Percentiles rank a stretch among this genome's conserved stretches.
Evolutionary conservation across 2,329 filamentous ascomycete genomes (phyloP).

Genomic region (Penicillium sp.): DNA sequence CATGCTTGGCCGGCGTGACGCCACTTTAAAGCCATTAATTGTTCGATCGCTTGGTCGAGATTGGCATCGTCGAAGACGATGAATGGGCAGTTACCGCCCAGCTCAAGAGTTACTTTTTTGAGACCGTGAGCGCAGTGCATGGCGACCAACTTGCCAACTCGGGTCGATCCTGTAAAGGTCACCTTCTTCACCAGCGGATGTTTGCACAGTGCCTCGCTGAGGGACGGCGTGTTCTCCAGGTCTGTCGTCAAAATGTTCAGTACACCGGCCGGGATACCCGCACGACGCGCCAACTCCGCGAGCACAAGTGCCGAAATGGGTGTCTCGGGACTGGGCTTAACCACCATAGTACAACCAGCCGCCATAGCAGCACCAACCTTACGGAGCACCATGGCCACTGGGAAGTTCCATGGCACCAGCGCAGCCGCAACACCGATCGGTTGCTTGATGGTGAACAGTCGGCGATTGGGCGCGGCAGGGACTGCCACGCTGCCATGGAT

Average conservation of each 20-base stretch:
- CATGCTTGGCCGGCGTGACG: conserved; percentile 46
- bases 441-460: conserved; percentile 72
- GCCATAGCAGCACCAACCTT: conserved; percentile 68
- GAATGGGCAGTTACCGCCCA: conserved; percentile 65
- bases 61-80: conserved; percentile 64
- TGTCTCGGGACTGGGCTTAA: conserved; percentile 69
- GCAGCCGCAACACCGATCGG: conserved; percentile 67
- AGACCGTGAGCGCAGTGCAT: conserved; percentile 58
- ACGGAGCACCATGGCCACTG: conserved; percentile 64
- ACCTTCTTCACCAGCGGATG: conserved; percentile 61
- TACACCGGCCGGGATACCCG: conserved; percentile 59
- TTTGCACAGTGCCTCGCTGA: conserved; percentile 51
- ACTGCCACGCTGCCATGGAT: conserved; percentile 62
- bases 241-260: conserved; percentile 60
- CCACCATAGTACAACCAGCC: conserved; percentile 71
- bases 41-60: conserved; percentile 48
- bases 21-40: conserved; percentile 44
- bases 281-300: conserved; percentile 52
- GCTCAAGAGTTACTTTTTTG: conserved; percentile 64
- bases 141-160: conserved; percentile 62
- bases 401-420: conserved; percentile 72
- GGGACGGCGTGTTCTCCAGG: conserved; percentile 38
- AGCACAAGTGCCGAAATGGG: conserved; percentile 57
- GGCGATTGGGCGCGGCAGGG: conserved; percentile 60
- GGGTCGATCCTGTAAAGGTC: conserved; percentile 60